Evolutionary conservation across 1,139 yeast genomes (phyloP), one percentile per base, ranked within the genome.

Genomic region (Saccharomyces pastorianus): DNA sequence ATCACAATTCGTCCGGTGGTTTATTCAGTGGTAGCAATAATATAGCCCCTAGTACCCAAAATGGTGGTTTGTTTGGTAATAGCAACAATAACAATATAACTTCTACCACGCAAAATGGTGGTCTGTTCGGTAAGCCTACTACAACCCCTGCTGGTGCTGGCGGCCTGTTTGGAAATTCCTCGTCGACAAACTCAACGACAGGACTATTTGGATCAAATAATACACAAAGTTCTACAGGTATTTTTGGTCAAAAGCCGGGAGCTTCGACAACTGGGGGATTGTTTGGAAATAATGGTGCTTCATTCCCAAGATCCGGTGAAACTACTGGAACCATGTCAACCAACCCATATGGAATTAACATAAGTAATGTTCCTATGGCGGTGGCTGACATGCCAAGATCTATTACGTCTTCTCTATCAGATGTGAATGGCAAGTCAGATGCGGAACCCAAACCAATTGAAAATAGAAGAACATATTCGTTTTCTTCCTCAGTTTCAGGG

Each of bases 301-400:
- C 49, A 20, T 23, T 27, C 53, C 25, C 47, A 46, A 46, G 29
- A 46, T 46, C 31, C 13, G 48, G 29, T 6, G 31, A 46, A 8
- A 9, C 29, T 26, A 7, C 31, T 8, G 31, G 28, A 25, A 44
- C 26, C 27, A 31, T 41, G 17, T 23, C 56, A 6, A 47, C 57
- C n/a, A 65, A 67, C 52, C 71, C 71, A 8, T 68, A 68, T 53
- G 72, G 72, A 6, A 49, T 68, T 20, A 61, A 65, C 34, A 51
- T 66, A 11, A 57, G 53, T 20, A 66, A 65, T 47, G 59, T 61
- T 44, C 48, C 61, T 3, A 49, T 55, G 6, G 58, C 63, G 34
- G 61, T 71, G 26, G 65, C 68, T n/a, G 68, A 63, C 13, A 67
- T 73, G 64, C 77, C 77, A 17, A 71, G 69, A 48, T 66, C 77